Evolutionary conservation across 805 yeast species (phyloP).

Genomic region (Schwanniomyces occidentalis): DNA sequence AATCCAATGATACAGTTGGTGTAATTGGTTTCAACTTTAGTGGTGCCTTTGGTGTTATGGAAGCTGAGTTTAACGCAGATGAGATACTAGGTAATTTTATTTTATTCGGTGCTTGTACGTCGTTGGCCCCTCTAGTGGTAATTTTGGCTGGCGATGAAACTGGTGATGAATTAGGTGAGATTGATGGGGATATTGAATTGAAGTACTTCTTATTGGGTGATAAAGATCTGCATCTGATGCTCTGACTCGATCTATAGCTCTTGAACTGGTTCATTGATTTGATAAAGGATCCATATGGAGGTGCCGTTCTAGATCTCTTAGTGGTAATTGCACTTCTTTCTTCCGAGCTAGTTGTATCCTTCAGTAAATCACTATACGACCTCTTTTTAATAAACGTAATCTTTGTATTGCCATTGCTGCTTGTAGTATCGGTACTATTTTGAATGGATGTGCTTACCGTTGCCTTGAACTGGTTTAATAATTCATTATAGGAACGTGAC

Average conservation of each 20-base stretch:
- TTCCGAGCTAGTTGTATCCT: slow-evolving; percentile 7
- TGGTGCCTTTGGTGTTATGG: slow-evolving; percentile 16
- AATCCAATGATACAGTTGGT: slow-evolving; percentile 45
- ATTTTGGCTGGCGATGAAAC: slow-evolving; percentile 12
- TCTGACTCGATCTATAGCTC: slow-evolving; percentile 1
- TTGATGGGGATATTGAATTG: slow-evolving; percentile 21
- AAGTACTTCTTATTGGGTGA: slow-evolving; percentile 22
- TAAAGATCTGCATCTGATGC: slow-evolving; percentile 25
- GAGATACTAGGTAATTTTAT: slow-evolving; percentile 35
- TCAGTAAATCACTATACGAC: slow-evolving; percentile 24
- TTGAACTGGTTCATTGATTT: slow-evolving; percentile 1
- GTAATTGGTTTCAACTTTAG: slow-evolving; percentile 31
- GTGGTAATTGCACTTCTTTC: slow-evolving; percentile 7
- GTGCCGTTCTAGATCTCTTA: slow-evolving; percentile 48
- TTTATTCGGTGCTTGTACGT: slow-evolving; percentile 1
- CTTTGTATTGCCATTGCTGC: slow-evolving; percentile 1
- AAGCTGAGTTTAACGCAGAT: slow-evolving; percentile 28
- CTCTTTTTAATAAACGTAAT: slow-evolving; percentile 21
- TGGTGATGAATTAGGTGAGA: slow-evolving; percentile 20
- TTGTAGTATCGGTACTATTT: slow-evolving; percentile 7
- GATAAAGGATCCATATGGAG: slow-evolving; percentile 40
- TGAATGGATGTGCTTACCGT: slow-evolving; percentile 1
- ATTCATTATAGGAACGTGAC: slow-evolving; percentile 36
- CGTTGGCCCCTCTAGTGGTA: not conserved
- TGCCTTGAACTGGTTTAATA: slow-evolving; percentile 27